phyloP scores from a whole-genome alignment of 106 monocot species.

The Dendrobium catenatum region DNA sequence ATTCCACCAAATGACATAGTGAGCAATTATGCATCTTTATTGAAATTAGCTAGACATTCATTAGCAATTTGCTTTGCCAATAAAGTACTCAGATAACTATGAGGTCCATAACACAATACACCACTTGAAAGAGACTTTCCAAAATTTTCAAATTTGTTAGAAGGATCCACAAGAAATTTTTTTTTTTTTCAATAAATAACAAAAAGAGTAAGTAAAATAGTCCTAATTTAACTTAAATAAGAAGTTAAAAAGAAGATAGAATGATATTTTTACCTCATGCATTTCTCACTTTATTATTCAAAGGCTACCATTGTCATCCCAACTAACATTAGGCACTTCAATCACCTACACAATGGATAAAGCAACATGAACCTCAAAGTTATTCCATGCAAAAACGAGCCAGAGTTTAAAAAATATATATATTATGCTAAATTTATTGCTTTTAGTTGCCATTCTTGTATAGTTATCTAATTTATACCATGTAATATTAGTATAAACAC shows the following conservation, averaged over 20 bases:
- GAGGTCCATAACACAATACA: slow-evolving; percentile 56
- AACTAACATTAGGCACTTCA: slow-evolving; percentile 67
- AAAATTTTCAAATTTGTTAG: slow-evolving; percentile 69
- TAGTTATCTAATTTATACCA: too few species aligned
- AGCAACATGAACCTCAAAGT: not conserved
- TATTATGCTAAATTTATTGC: too few species aligned
- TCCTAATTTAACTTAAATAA: not conserved
- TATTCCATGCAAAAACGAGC: too few species aligned
- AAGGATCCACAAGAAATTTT: slow-evolving; percentile 61
- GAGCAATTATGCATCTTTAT: slow-evolving; percentile 44
- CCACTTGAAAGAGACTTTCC: slow-evolving; percentile 70
- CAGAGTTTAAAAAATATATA: too few species aligned
- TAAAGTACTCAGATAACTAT: slow-evolving; percentile 51
- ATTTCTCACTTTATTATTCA: slow-evolving; percentile 61
- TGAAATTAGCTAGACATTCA: slow-evolving; percentile 71
- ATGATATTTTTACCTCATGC: slow-evolving; percentile 34
- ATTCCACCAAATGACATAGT: slow-evolving; percentile 78
- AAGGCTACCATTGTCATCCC: slow-evolving; percentile 67
- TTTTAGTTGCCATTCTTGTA: too few species aligned
- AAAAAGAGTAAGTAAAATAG: not conserved
- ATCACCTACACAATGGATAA: slow-evolving; percentile 32
- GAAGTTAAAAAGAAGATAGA: not conserved
- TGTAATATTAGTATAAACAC: too few species aligned
- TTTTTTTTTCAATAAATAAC: slow-evolving; percentile 35
- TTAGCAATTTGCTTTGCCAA: slow-evolving; percentile 67